Percentiles rank a stretch among this genome's conserved stretches.
Conservation (phyloP, 805 yeast species). For the Dipodascus albidus region DNA sequence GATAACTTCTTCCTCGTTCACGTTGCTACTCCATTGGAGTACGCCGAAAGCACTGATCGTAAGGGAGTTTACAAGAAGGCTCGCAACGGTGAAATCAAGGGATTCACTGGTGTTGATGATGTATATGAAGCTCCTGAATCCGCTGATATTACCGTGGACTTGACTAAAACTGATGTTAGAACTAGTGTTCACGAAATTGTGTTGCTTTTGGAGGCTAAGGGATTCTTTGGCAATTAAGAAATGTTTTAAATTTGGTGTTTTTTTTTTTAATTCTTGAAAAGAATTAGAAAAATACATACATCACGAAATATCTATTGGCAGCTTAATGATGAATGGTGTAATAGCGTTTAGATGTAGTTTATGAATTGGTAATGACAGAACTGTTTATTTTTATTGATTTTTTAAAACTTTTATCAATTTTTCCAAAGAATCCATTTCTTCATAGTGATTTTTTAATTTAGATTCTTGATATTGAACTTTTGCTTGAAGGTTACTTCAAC, state of each 20-base stretch:
- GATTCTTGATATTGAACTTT: too few relatives aligned
- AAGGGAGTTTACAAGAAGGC: conserved; percentile 38
- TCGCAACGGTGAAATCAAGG: conserved; percentile 35
- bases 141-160: conserved; percentile 48
- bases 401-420: too few relatives aligned
- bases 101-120: conserved; percentile 35
- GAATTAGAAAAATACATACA: neutral
- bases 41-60: conserved; percentile 37
- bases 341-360: neutral
- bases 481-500: too few relatives aligned
- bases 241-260: too few relatives aligned
- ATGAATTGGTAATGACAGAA: neutral
- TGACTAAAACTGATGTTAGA: conserved; percentile 44
- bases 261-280: too few relatives aligned
- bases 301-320: neutral
- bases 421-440: too few relatives aligned
- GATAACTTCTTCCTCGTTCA: conserved; percentile 41
- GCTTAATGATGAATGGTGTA: too few relatives aligned
- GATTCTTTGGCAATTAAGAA: conserved; percentile 53
- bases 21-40: conserved; percentile 38
- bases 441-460: too few relatives aligned
- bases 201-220: conserved; percentile 66
- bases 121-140: conserved; percentile 37
- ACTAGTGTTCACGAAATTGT: conserved; percentile 68
- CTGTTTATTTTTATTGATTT: too few relatives aligned